Evolutionary conservation across 139 green algal species (phyloP), one percentile per base, ranked within the genome.

Genomic region (Asterochloris erici): DNA sequence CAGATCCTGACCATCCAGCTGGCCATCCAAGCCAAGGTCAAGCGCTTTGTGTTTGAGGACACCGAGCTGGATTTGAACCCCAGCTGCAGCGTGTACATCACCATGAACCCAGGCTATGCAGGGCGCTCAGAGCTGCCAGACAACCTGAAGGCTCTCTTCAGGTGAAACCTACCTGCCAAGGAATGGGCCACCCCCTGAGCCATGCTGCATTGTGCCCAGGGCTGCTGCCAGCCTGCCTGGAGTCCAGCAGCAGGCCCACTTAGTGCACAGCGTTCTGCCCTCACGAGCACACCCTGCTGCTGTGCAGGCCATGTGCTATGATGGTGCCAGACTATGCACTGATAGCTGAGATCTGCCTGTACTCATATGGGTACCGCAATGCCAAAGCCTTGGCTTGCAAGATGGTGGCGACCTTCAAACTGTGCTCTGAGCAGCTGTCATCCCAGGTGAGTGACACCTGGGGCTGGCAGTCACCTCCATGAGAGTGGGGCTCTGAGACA

Each of bases 31-130:
- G 86, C 90, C 14, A 73, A 85, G 61, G 77, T 96, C 81, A 77
- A 82, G 38, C 79, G 85, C 68, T 97, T 98, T 87, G 92, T 91
- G 87, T 98, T 98, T 85, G 93, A 96, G 85, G 94, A 93, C 24
- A 89, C 91, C 29, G 86, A 91, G 73, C 96, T 98, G 75, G 78
- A 83, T 74, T 89, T 98, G n/a, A 71, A 94, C 68, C 92, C 89
- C 60, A 94, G 90, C 17, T 96, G 89, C 85, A 92, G 91, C 4
- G 91, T 97, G 26, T 96, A 96, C 87, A 97, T 97, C 87, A 98
- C 94, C 66, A 98, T 98, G 94, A 98, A 98, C 84, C 94, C 94
- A 24, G 94, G 94, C n/a, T 98, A 98, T 86, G 93, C 93, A 0
- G 94, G 93, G 12, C 86, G 93, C 64, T 95, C 92, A 62, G 93